Evolutionary conservation across 352 stramenopile genomes (phyloP).

Genomic region (Thraustotheca clavata): DNA sequence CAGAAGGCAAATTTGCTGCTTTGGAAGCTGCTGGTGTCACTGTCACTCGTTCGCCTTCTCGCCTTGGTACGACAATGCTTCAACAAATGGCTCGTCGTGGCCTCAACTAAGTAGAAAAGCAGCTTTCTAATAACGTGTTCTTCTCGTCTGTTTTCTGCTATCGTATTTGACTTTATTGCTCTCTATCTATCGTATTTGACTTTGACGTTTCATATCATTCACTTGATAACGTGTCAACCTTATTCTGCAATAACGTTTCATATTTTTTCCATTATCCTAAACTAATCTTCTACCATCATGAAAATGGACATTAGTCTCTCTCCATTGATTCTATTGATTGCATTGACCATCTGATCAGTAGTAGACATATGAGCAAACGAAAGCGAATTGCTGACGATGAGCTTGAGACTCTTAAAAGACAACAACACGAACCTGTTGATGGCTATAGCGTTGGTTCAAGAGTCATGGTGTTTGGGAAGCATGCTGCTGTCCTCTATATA

Average conservation of each 20-base stretch:
- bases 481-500: conserved; percentile 1
- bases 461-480: conserved; percentile 18
- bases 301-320: too few species aligned
- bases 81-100: conserved; percentile 76
- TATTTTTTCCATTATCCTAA: not conserved
- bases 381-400: conserved; percentile 20
- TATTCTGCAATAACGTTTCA: not conserved
- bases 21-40: conserved; percentile 93
- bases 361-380: not conserved
- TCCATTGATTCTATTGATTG: too few species aligned
- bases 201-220: not conserved
- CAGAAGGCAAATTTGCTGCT: conserved; percentile 96
- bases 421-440: not conserved
- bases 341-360: not conserved
- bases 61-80: conserved; percentile 95
- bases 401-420: not conserved
- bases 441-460: not conserved
- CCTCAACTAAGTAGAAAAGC: conserved; percentile 13
- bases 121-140: conserved; percentile 2
- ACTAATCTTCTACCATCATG: not conserved
- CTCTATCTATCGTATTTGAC: not conserved
- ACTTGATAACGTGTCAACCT: not conserved
- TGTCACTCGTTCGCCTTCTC: conserved; percentile 94
- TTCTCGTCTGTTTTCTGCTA: not conserved
- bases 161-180: not conserved